Evolutionary conservation across 1,284 basidiomycete genomes (phyloP).

Genomic region (Trichosporon asahii): DNA sequence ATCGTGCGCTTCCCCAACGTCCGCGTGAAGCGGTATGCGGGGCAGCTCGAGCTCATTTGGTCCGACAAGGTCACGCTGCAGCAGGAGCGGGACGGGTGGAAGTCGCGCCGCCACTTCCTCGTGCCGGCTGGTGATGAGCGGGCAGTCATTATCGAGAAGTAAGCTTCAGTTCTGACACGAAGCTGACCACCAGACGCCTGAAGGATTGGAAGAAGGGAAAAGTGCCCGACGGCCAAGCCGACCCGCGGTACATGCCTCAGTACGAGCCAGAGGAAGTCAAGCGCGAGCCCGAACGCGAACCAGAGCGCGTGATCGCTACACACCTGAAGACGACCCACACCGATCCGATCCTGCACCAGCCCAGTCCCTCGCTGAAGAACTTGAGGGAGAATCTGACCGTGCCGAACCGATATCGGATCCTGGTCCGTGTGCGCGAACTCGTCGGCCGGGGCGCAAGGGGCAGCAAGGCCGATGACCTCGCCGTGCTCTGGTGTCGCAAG

Average conservation of each 20-base stretch:
- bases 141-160: slow-evolving; percentile 33
- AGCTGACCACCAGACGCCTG: slow-evolving; percentile 21
- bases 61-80: slow-evolving; percentile 30
- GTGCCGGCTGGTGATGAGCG: slow-evolving; percentile 23
- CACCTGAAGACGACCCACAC: slow-evolving; percentile 12
- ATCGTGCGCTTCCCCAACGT: slow-evolving; percentile 33
- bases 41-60: slow-evolving; percentile 37
- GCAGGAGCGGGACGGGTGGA: slow-evolving; percentile 30
- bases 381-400: slow-evolving; percentile 27
- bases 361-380: slow-evolving; percentile 24
- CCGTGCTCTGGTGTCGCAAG: slow-evolving; percentile 16
- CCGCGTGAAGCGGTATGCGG: slow-evolving; percentile 23
- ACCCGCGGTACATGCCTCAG: not conserved
- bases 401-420: slow-evolving; percentile 37
- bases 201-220: not conserved
- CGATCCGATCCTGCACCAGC: slow-evolving; percentile 23
- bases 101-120: slow-evolving; percentile 7
- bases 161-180: not conserved
- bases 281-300: not conserved
- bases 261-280: not conserved
- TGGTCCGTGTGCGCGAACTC: slow-evolving; percentile 29
- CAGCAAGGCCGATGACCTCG: slow-evolving; percentile 4
- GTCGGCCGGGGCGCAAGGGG: slow-evolving; percentile 6
- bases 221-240: not conserved
- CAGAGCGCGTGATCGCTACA: not conserved